phyloP scores from a whole-genome alignment of 441 rosid species.

The Corymbia citriodora region DNA sequence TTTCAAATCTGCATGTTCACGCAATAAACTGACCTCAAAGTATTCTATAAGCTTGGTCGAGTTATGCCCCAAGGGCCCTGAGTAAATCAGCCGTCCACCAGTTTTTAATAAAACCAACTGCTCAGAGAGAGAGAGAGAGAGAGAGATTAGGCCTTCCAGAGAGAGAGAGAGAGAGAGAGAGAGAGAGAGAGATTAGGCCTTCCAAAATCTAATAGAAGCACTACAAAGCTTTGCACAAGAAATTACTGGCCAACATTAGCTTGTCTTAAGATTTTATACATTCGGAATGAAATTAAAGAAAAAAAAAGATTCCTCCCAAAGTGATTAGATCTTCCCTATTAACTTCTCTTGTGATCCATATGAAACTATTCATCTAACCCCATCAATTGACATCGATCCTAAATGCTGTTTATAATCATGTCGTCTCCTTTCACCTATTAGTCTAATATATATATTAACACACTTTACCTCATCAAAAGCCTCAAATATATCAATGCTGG shows the following conservation, averaged over 20 bases:
- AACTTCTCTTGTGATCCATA: background rate
- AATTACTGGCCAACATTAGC: background rate
- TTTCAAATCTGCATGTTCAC: background rate
- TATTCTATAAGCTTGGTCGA: conserved; percentile 47
- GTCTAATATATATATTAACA: background rate
- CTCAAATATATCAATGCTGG: conserved; percentile 68
- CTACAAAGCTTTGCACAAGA: background rate
- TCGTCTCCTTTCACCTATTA: too few species aligned
- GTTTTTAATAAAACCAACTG: conserved; percentile 51
- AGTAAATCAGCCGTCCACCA: conserved; percentile 55
- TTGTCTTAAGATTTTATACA: background rate
- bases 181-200: background rate
- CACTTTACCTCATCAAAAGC: conserved; percentile 56
- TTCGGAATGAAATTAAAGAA: background rate
- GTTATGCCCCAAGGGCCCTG: conserved; percentile 53
- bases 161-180: background rate
- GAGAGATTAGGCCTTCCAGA: background rate
- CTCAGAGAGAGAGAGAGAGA: background rate
- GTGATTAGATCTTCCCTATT: background rate
- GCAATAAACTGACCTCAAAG: conserved; percentile 40
- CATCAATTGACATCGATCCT: too few species aligned
- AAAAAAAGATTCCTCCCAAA: background rate
- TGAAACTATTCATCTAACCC: background rate
- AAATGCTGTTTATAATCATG: too few species aligned
- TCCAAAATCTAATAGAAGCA: background rate